phyloP scores from a whole-genome alignment of 139 green algal genomes.

The Tetradesmus lagerheimii region DNA sequence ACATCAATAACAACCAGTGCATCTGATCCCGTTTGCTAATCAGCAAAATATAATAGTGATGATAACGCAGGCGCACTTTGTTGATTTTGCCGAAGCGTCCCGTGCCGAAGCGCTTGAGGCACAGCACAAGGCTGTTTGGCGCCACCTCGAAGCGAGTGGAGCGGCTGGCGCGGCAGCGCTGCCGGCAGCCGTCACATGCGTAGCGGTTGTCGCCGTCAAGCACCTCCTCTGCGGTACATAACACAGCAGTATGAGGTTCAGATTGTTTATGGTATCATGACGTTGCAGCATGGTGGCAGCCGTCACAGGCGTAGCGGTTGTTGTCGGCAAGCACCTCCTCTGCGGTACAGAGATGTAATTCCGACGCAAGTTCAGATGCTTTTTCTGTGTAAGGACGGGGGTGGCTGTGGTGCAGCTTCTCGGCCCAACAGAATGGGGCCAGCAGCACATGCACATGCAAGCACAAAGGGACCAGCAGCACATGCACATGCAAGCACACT shows the following conservation, averaged over 20 bases:
- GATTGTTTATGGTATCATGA: no score
- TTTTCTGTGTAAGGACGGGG: no score
- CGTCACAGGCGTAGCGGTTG: slow-evolving; percentile 75
- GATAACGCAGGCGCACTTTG: no score
- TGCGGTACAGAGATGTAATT: not conserved
- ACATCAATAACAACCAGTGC: no score
- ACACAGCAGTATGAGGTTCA: not conserved
- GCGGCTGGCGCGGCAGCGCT: slow-evolving; percentile 47
- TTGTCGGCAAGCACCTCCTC: slow-evolving; percentile 74
- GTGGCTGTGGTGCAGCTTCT: no score
- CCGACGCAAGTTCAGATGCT: no score
- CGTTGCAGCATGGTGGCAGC: slow-evolving; percentile 42
- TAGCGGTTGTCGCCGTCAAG: slow-evolving; percentile 80
- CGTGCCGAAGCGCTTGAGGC: slow-evolving; percentile 68
- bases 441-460: no score
- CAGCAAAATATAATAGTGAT: no score
- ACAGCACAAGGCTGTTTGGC: slow-evolving; percentile 65
- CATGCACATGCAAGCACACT: no score
- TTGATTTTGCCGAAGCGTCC: slow-evolving; percentile 56
- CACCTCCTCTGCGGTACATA: slow-evolving; percentile 59
- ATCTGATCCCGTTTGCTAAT: no score
- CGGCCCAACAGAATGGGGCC: no score
- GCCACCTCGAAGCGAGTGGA: slow-evolving; percentile 65
- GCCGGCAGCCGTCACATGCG: slow-evolving; percentile 66
- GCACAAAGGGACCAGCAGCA: no score